Percentiles rank a stretch among this genome's conserved stretches.
These are phyloP conservation scores for Parietaria judaica DNA, from an alignment of 306 rosid genomes.

Conservation along the genomic window DNA sequence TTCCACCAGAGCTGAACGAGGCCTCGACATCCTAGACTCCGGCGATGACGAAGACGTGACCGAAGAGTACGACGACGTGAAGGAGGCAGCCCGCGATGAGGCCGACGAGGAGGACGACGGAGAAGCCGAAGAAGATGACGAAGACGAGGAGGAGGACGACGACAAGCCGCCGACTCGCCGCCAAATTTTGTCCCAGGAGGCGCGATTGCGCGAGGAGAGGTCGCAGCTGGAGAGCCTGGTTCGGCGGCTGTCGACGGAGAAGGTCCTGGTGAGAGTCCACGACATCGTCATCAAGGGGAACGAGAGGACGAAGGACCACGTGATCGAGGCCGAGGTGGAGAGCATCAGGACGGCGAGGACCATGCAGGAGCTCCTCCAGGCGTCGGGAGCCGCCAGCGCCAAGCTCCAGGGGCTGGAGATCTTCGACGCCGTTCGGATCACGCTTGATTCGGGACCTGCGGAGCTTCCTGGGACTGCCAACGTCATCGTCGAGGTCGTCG, in stretches of 20 bases:
- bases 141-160: conserved; percentile 20
- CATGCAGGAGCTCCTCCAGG: conserved; percentile 69
- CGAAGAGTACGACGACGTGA: conserved; percentile 20
- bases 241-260: conserved; percentile 51
- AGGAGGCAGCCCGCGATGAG: conserved; percentile 17
- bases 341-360: conserved; percentile 47
- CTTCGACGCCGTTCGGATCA: conserved; percentile 57
- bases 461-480: conserved; percentile 79
- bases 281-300: conserved; percentile 78
- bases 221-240: conserved; percentile 45
- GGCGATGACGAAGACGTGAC: conserved; percentile 28
- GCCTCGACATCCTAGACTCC: conserved; percentile 31
- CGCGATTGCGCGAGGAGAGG: conserved; percentile 38
- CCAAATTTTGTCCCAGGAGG: conserved; percentile 22
- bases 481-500: conserved; percentile 62
- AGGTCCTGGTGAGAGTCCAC: conserved; percentile 72
- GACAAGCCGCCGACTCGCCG: conserved; percentile 21
- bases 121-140: conserved; percentile 19
- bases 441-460: conserved; percentile 76
- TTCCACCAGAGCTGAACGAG: conserved; percentile 26
- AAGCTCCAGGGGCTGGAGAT: conserved; percentile 66
- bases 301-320: conserved; percentile 65
- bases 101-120: conserved; percentile 26
- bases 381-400: conserved; percentile 48
- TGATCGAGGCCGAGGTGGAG: conserved; percentile 75